Percentiles rank a stretch among this genome's conserved stretches.
Conservation (phyloP, 805 yeast genomes). For the Clavispora vitiphila region DNA sequence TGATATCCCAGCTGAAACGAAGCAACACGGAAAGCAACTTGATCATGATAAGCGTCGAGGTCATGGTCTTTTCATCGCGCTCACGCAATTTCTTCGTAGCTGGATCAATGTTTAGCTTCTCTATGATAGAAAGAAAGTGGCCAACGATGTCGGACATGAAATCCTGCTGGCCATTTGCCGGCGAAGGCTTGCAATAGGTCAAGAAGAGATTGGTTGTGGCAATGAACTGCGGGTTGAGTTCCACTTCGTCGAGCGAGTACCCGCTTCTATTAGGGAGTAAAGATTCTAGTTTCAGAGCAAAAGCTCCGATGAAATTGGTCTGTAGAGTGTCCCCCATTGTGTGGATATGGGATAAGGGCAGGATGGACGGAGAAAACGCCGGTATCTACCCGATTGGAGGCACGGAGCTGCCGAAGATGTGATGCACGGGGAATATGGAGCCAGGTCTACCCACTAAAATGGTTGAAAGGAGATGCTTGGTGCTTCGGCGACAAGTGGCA, state of each 20-base stretch:
- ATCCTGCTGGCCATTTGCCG: slow-evolving; percentile 11
- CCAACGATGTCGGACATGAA: slow-evolving; percentile 17
- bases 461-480: background rate
- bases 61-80: slow-evolving; percentile 25
- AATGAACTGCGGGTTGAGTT: slow-evolving; percentile 35
- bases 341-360: background rate
- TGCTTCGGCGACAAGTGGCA: background rate
- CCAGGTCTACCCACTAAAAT: background rate
- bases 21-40: slow-evolving; percentile 28
- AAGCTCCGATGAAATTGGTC: slow-evolving; percentile 11
- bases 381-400: background rate
- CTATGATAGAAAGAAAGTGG: slow-evolving; percentile 21
- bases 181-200: slow-evolving; percentile 9
- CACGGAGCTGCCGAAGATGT: background rate
- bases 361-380: background rate
- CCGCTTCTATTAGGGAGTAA: slow-evolving; percentile 37
- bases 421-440: background rate
- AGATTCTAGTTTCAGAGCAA: slow-evolving; percentile 23
- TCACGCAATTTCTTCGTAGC: slow-evolving; percentile 23
- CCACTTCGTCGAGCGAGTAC: slow-evolving; percentile 34
- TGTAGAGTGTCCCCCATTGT: slow-evolving; percentile 4
- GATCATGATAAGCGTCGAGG: slow-evolving; percentile 28
- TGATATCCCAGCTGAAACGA: slow-evolving; percentile 24
- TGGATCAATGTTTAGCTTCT: slow-evolving; percentile 12
- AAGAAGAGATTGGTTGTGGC: slow-evolving; percentile 27